phyloP scores from a whole-genome alignment of 495 filamentous ascomycete genomes.

The Emericellopsis terricola region DNA sequence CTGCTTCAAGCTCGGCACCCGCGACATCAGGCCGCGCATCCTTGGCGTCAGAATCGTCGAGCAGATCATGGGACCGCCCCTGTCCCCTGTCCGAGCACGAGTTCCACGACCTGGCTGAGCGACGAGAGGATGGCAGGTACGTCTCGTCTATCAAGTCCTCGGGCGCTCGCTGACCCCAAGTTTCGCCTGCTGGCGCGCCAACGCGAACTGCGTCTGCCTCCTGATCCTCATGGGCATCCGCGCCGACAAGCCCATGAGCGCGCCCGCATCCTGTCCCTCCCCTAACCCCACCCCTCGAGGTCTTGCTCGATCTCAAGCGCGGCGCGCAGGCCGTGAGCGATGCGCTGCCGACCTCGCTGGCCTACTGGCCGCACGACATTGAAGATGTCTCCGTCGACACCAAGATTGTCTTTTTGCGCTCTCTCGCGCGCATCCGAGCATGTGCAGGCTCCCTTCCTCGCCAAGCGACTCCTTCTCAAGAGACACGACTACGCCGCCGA shows the following conservation, averaged over 20 bases:
- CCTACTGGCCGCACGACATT: conserved; percentile 13
- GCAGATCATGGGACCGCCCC: background rate
- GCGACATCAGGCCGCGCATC: background rate
- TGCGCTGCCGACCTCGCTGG: conserved; percentile 12
- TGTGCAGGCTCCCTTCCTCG: conserved; percentile 40
- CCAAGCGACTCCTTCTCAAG: conserved; percentile 35
- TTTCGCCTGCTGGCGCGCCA: conserved; percentile 32
- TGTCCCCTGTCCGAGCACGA: background rate
- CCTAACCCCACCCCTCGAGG: no score
- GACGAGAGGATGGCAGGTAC: conserved; percentile 29
- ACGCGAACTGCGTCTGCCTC: conserved; percentile 31
- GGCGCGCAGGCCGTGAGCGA: no score
- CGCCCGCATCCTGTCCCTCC: no score
- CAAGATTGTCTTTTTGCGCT: conserved; percentile 3
- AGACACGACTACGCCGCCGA: conserved; percentile 30
- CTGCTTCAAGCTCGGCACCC: background rate
- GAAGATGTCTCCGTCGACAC: conserved; percentile 8
- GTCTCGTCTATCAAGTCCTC: conserved; percentile 27
- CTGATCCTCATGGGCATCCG: conserved; percentile 42
- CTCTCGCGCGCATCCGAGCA: conserved; percentile 32
- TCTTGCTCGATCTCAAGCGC: conserved; percentile 1
- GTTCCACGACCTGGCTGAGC: conserved; percentile 10
- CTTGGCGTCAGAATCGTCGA: background rate
- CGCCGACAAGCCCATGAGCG: no score
- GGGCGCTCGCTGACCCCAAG: conserved; percentile 28